Evolutionary conservation across 768 basidiomycete genomes (phyloP), one percentile per base, ranked within the genome.

Genomic region (Russula emetica): DNA sequence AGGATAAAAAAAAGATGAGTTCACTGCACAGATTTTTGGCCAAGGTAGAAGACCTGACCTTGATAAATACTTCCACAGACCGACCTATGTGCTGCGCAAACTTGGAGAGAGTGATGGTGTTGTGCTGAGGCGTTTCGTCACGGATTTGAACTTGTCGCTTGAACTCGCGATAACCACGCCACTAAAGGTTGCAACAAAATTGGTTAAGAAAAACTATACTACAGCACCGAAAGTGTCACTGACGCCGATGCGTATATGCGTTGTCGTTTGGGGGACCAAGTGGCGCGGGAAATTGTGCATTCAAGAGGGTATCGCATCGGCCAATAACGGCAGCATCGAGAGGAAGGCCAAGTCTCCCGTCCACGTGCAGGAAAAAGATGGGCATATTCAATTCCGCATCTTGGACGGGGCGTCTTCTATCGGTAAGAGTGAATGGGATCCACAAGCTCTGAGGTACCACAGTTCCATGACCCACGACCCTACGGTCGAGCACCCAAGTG

Each of bases 71-170:
- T 40, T 53, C 62, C 9, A 66, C 62, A 24, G 51, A 64, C 11
- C 62, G 62, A 5, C 42, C 62, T 11, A 64, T 3, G 34, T 66
- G 65, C 1, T 50, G 50, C 1, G 49, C 62, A 28, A 66, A 66
- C 32, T 22, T 38, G 7, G 16, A 45, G 0, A 64, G 18, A 1
- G 56, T 66, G 34, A 66, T 45, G 32, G 57, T 51, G 49, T 63
- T 63, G 30, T 3, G 55, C 7, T 26, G 28, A 10, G 1, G 24
- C 8, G 55, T 64, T 54, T 66, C 65, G 16, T 58, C 62, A 3
- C 61, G 51, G 20, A 42, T 64, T 20, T 64, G 62, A 8, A 66
- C 44, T 30, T 66, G 65, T 3, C 65, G 62, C 32, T 32, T 66
- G 28, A 53, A 66, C 1, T 58, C 52, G 5, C 14, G 7, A 28